phyloP scores from a whole-genome alignment of 805 yeast species.

The Pichia californica region DNA sequence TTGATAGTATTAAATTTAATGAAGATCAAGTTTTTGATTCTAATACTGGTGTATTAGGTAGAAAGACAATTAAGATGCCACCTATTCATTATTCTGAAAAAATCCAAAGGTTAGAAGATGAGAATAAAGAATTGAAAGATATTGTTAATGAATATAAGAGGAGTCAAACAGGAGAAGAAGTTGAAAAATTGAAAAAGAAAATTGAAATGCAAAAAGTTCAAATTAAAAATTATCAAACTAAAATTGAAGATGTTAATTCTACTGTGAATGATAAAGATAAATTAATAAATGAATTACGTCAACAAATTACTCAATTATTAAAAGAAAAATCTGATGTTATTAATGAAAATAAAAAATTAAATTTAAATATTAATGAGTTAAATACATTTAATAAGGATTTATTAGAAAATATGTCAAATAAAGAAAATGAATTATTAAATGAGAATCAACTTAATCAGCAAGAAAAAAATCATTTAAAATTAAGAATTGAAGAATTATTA shows the following conservation, averaged over 20 bases:
- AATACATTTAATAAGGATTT: slow-evolving; percentile 51
- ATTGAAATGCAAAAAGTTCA: slow-evolving; percentile 50
- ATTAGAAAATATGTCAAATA: slow-evolving; percentile 58
- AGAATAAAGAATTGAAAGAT: slow-evolving; percentile 15
- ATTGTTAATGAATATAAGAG: slow-evolving; percentile 12
- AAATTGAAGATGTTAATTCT: slow-evolving; percentile 27
- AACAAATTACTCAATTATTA: slow-evolving; percentile 10
- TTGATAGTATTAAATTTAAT: not conserved
- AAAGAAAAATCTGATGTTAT: slow-evolving; percentile 18
- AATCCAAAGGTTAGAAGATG: slow-evolving; percentile 17
- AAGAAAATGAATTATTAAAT: slow-evolving; percentile 50
- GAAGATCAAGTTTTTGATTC: slow-evolving; percentile 9
- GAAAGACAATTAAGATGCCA: slow-evolving; percentile 22
- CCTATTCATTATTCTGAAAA: slow-evolving; percentile 25
- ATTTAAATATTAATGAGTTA: slow-evolving; percentile 7
- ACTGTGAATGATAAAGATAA: slow-evolving; percentile 2
- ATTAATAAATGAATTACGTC: slow-evolving; percentile 8
- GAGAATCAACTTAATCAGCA: slow-evolving; percentile 46
- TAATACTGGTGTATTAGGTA: slow-evolving; percentile 15
- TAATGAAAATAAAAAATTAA: slow-evolving; percentile 16
- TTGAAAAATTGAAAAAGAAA: slow-evolving; percentile 62
- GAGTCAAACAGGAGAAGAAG: slow-evolving; percentile 56
- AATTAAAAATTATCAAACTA: slow-evolving; percentile 40
- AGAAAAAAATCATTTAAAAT: slow-evolving; percentile 42
- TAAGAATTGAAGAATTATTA: slow-evolving; percentile 39